Percentiles rank a stretch among this genome's conserved stretches.
Conservation (phyloP, 352 stramenopile species). For the Elongisporangium prolatum region DNA sequence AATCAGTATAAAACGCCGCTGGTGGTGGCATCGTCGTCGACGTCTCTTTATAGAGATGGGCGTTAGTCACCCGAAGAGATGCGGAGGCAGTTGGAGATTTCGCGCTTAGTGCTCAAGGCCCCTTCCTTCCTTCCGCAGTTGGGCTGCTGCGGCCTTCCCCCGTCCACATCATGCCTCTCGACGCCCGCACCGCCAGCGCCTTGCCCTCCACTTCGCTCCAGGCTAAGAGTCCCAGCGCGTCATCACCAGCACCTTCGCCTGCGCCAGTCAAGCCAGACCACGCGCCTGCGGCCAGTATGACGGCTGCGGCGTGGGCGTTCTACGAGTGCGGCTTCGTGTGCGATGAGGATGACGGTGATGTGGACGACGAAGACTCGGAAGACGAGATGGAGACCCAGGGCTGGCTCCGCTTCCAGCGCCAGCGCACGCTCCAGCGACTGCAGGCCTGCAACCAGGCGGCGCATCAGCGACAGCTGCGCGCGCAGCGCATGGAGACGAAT, state of each 20-base stretch:
- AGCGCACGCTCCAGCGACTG: slow-evolving; percentile 40
- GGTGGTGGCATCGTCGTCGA: neutral
- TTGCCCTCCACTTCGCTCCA: neutral
- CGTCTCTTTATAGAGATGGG: neutral
- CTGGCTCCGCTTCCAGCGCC: slow-evolving; percentile 55
- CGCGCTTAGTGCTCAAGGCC: neutral
- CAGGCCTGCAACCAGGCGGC: slow-evolving; percentile 24
- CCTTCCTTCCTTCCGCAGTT: neutral
- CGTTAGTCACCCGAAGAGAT: neutral
- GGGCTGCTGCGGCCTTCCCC: neutral
- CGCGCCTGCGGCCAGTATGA: slow-evolving; percentile 10
- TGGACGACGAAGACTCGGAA: slow-evolving; percentile 48
- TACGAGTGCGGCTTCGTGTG: slow-evolving; percentile 55
- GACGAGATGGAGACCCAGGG: slow-evolving; percentile 49
- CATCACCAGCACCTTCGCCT: slow-evolving; percentile 16
- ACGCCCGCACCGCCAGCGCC: neutral
- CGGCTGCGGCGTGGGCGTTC: slow-evolving; percentile 34
- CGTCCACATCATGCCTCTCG: neutral
- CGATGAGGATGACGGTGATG: slow-evolving; percentile 21
- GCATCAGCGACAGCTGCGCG: neutral
- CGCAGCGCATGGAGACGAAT: neutral
- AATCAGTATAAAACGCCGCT: neutral
- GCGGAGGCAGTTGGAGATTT: neutral
- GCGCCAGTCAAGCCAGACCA: slow-evolving; percentile 10
- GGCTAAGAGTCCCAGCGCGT: slow-evolving; percentile 10